phyloP scores from a whole-genome alignment of 1,284 basidiomycete species.

The Ceraceosorus guamensis region DNA sequence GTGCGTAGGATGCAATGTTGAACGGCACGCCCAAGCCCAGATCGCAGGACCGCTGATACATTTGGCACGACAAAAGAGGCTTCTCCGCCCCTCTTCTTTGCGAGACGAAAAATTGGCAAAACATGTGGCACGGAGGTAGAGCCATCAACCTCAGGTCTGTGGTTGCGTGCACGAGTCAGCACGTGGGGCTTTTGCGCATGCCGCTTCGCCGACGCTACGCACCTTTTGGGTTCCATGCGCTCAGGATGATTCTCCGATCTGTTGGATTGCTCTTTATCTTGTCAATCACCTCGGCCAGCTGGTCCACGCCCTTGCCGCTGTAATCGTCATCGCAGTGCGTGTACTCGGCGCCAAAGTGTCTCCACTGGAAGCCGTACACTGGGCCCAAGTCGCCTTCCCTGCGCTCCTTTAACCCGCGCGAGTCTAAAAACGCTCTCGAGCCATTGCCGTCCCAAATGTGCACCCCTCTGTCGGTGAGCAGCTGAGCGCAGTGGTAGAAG shows the following conservation, averaged over 20 bases:
- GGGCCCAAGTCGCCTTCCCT: constrained; percentile 88
- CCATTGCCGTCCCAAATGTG: constrained; percentile 99
- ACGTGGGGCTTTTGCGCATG: neutral
- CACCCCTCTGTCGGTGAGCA: constrained; percentile 74
- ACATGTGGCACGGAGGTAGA: constrained; percentile 93
- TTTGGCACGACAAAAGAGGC: constrained; percentile 68
- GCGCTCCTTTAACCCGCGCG: constrained; percentile 72
- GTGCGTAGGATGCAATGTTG: constrained; percentile 95
- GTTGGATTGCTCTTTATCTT: constrained; percentile 92
- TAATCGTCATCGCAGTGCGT: constrained; percentile 70
- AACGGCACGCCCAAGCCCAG: constrained; percentile 87
- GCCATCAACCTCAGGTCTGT: constrained; percentile 88
- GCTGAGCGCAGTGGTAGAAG: constrained; percentile 3
- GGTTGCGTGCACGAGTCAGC: neutral
- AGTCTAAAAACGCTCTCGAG: constrained; percentile 75
- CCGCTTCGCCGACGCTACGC: constrained; percentile 38
- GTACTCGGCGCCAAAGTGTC: constrained; percentile 91
- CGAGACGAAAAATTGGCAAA: constrained; percentile 97
- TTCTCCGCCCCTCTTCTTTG: constrained; percentile 58
- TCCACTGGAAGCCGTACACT: constrained; percentile 98
- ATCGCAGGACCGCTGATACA: constrained; percentile 97
- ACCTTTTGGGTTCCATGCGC: constrained; percentile 97
- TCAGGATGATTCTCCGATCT: constrained; percentile 88
- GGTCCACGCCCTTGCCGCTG: constrained; percentile 82
- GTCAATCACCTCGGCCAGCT: constrained; percentile 74